A percentile compares a stretch with the other conserved stretches of the same genome.
phyloP scores from a whole-genome alignment of 2,329 filamentous ascomycete species.

The Tolypocladium cylindrosporum region DNA sequence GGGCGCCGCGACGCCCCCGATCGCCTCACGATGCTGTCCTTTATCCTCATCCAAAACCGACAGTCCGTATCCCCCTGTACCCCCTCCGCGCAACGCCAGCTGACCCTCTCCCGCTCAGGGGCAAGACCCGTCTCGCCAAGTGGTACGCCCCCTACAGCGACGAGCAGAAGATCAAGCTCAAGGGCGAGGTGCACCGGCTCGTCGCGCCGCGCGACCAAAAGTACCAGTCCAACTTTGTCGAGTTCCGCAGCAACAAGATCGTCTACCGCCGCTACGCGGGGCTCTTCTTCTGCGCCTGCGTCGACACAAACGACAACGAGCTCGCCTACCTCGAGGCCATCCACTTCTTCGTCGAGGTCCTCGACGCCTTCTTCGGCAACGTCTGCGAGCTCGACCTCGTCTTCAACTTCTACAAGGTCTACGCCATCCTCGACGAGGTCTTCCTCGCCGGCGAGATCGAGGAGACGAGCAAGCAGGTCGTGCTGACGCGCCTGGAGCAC shows the following conservation, averaged over 20 bases:
- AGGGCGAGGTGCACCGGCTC: slow-evolving; percentile 96
- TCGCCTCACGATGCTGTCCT: slow-evolving; percentile 55
- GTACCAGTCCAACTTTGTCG: slow-evolving; percentile 99
- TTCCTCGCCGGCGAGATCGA: slow-evolving; percentile 97
- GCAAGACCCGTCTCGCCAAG: slow-evolving; percentile 96
- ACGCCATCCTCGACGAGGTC: slow-evolving; percentile 96
- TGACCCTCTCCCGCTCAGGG: slow-evolving; percentile 41
- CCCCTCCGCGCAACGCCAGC: background rate
- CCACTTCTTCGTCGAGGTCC: slow-evolving; percentile 98
- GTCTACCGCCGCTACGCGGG: slow-evolving; percentile 96
- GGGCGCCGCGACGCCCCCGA: background rate
- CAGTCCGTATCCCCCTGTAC: slow-evolving; percentile 43
- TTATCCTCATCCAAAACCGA: slow-evolving; percentile 82
- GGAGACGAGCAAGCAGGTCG: slow-evolving; percentile 97
- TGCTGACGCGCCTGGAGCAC: slow-evolving; percentile 87
- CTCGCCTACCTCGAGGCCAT: slow-evolving; percentile 94
- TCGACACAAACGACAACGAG: slow-evolving; percentile 98
- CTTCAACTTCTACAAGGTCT: slow-evolving; percentile 79
- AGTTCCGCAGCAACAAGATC: slow-evolving; percentile 89
- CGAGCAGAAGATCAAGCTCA: slow-evolving; percentile 98
- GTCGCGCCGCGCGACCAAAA: slow-evolving; percentile 97
- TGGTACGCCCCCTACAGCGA: slow-evolving; percentile 99
- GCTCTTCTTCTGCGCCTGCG: slow-evolving; percentile 97
- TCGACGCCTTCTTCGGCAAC: slow-evolving; percentile 98
- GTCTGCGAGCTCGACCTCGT: slow-evolving; percentile 94